Evolutionary conservation across 2,329 filamentous ascomycete genomes (phyloP).

Genomic region (Zymoseptoria tritici): DNA sequence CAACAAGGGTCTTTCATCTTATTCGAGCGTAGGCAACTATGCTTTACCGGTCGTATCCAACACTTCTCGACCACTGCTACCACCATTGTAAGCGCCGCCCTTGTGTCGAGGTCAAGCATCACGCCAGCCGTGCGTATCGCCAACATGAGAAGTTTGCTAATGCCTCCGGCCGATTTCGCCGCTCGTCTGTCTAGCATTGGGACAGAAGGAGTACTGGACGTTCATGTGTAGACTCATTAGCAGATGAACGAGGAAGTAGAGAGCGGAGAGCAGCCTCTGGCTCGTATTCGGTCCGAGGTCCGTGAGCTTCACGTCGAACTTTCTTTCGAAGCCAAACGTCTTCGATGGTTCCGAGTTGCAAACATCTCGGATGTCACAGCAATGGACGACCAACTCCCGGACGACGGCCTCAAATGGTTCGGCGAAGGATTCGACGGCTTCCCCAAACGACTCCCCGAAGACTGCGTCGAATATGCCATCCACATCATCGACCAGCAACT

Average conservation of each 20-base stretch:
- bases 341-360: background rate
- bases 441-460: constrained; percentile 65
- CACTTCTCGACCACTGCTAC: background rate
- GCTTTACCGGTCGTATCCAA: background rate
- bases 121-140: background rate
- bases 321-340: too few species aligned
- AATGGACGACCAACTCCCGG: constrained; percentile 24
- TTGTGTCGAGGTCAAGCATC: too few species aligned
- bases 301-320: background rate
- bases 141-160: background rate
- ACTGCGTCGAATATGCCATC: constrained; percentile 77
- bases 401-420: constrained; percentile 58
- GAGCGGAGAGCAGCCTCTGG: background rate
- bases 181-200: background rate
- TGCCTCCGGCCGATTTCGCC: background rate
- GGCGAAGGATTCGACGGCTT: constrained; percentile 59
- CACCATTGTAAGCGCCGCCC: too few species aligned
- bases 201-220: background rate
- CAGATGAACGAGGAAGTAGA: too few species aligned
- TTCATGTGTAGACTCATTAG: too few species aligned
- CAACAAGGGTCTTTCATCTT: background rate
- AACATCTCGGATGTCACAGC: background rate
- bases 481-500: constrained; percentile 58
- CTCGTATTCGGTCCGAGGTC: background rate
- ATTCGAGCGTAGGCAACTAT: background rate